Percentiles rank a stretch among this genome's conserved stretches.
phyloP scores from a whole-genome alignment of 2,329 filamentous ascomycete species.

The Alternaria brassicicola region DNA sequence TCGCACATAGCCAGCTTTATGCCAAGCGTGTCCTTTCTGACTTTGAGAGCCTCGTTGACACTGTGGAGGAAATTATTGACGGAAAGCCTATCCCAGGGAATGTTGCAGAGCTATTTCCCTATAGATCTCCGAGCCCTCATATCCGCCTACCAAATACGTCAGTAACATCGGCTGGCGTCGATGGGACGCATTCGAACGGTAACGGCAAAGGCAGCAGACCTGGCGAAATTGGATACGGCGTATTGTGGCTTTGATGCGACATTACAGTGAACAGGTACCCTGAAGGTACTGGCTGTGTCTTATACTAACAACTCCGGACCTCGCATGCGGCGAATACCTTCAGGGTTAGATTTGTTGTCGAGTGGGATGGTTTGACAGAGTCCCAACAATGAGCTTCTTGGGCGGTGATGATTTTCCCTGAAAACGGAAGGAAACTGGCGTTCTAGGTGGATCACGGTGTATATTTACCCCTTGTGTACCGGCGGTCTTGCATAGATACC shows the following conservation, averaged over 20 bases:
- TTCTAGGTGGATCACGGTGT: not conserved
- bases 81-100: conserved; percentile 17
- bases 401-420: too few species aligned
- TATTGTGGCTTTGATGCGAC: conserved; percentile 5
- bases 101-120: conserved; percentile 31
- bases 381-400: too few species aligned
- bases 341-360: too few species aligned
- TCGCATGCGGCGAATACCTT: too few species aligned
- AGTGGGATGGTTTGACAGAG: too few species aligned
- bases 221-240: not conserved
- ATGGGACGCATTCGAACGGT: not conserved
- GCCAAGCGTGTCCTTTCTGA: conserved; percentile 32
- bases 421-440: not conserved
- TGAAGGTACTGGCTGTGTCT: too few species aligned
- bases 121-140: conserved; percentile 22
- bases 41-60: conserved; percentile 20
- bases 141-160: not conserved
- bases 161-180: not conserved
- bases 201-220: not conserved
- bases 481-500: conserved; percentile 1
- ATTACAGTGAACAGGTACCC: not conserved
- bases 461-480: not conserved
- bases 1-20: conserved; percentile 20
- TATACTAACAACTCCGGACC: too few species aligned
- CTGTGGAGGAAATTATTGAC: conserved; percentile 10